phyloP scores from a whole-genome alignment of 1,284 basidiomycete species.

The Exobasidium cylindrosporum region DNA sequence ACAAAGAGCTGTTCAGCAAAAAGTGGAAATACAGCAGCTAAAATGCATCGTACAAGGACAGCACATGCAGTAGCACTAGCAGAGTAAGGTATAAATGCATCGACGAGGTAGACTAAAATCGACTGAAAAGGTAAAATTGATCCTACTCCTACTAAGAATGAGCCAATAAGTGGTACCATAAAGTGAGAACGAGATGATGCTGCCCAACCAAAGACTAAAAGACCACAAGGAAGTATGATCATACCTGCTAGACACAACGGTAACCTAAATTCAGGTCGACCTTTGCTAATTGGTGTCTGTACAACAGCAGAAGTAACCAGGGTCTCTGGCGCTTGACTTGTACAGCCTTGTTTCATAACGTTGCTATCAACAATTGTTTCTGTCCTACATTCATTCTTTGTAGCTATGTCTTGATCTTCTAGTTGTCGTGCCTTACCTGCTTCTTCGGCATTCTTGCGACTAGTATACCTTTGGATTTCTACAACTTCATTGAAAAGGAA shows the following conservation, averaged over 20 bases:
- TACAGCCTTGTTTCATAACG: neutral
- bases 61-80: constrained; percentile 58
- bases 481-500: constrained; percentile 23
- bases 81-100: constrained; percentile 59
- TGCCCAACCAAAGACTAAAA: constrained; percentile 55
- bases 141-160: constrained; percentile 35
- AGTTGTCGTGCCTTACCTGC: neutral
- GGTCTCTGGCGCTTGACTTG: neutral
- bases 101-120: constrained; percentile 57
- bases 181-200: constrained; percentile 34
- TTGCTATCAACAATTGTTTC: neutral
- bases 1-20: constrained; percentile 57
- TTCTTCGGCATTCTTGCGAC: neutral
- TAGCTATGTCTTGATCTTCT: constrained; percentile 1
- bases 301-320: neutral
- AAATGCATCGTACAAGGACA: constrained; percentile 51
- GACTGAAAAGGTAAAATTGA: constrained; percentile 58
- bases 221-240: constrained; percentile 57
- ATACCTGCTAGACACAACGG: constrained; percentile 58
- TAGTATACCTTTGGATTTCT: constrained; percentile 10
- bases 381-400: neutral
- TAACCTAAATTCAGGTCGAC: constrained; percentile 48
- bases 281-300: constrained; percentile 14
- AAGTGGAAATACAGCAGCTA: constrained; percentile 58
- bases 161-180: constrained; percentile 36